A percentile compares a stretch with the other conserved stretches of the same genome.
Evolutionary conservation across 1,284 basidiomycete species (phyloP).

Genomic region (Ceratobasidium papillatum): DNA sequence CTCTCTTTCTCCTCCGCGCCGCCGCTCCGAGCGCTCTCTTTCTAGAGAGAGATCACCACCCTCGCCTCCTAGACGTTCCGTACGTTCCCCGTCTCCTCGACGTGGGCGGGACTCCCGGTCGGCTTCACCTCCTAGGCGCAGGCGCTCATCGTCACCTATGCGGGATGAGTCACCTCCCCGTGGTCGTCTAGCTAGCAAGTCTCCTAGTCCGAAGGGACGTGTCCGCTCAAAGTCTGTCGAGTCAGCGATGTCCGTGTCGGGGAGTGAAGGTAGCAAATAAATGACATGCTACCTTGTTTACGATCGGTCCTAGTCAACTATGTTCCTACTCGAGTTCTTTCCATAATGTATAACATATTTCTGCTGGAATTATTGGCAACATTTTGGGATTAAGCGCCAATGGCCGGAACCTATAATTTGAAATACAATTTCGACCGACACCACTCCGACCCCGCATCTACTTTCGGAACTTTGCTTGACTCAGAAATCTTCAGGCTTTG

Average conservation of each 20-base stretch:
- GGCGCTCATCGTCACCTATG: conserved; percentile 34
- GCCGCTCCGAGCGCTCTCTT: conserved; percentile 48
- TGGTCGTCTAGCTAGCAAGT: conserved; percentile 16
- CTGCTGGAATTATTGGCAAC: neutral
- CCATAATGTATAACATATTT: conserved; percentile 20
- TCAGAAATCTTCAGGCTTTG: conserved; percentile 5
- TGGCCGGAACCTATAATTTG: conserved; percentile 1
- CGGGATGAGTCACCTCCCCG: conserved; percentile 19
- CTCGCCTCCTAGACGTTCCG: conserved; percentile 43
- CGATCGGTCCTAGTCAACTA: neutral
- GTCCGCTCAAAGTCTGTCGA: conserved; percentile 13
- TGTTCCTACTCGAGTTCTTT: neutral
- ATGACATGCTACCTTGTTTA: neutral
- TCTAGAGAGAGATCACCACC: conserved; percentile 50
- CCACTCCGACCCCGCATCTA: conserved; percentile 2
- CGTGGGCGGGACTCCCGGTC: conserved; percentile 45
- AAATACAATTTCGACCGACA: conserved; percentile 32
- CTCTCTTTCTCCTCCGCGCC: conserved; percentile 54
- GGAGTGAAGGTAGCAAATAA: conserved; percentile 20
- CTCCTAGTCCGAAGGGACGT: conserved; percentile 25
- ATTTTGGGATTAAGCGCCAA: neutral
- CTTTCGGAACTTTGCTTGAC: conserved; percentile 19
- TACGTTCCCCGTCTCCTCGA: conserved; percentile 29
- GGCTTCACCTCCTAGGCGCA: conserved; percentile 44
- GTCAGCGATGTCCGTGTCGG: conserved; percentile 34